phyloP scores from a whole-genome alignment of 2,329 filamentous ascomycete genomes.

The Aspergillus neotritici region DNA sequence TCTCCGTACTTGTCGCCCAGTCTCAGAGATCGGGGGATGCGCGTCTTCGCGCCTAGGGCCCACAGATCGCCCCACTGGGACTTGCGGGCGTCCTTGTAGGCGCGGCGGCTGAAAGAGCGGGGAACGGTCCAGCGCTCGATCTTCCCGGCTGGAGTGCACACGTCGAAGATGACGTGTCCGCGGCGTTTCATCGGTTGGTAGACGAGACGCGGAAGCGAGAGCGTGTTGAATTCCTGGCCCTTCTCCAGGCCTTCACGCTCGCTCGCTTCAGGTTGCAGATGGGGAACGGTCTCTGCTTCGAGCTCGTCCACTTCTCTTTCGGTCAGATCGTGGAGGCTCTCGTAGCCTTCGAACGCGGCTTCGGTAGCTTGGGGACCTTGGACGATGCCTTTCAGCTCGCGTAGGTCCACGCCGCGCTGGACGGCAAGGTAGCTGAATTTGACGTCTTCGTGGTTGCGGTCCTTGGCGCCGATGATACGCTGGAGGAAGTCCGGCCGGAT shows the following conservation, averaged over 20 bases:
- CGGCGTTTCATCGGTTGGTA: conserved; percentile 78
- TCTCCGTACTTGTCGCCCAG: conserved; percentile 48
- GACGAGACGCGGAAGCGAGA: conserved; percentile 71
- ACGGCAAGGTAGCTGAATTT: conserved; percentile 86
- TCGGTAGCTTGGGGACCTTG: conserved; percentile 57
- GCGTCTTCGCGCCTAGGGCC: conserved; percentile 89
- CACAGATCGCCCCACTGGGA: conserved; percentile 87
- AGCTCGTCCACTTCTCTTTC: conserved; percentile 11
- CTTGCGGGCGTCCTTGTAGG: conserved; percentile 90
- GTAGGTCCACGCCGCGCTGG: conserved; percentile 65
- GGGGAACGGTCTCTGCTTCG: conserved; percentile 6
- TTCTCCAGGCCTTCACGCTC: conserved; percentile 13
- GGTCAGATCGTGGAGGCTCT: conserved; percentile 38
- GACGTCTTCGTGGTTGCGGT: conserved; percentile 82
- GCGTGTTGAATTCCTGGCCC: conserved; percentile 43
- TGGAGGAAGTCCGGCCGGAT: conserved; percentile 79
- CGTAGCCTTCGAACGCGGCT: conserved; percentile 68
- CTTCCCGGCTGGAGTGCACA: conserved; percentile 79
- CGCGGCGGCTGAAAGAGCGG: conserved; percentile 69
- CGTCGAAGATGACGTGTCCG: conserved; percentile 81
- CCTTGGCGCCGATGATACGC: conserved; percentile 59
- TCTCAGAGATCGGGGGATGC: conserved; percentile 57
- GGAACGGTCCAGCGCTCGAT: conserved; percentile 94
- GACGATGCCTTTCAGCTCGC: conserved; percentile 35
- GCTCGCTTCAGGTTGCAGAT: not conserved